Conservation (phyloP, 2,329 filamentous ascomycete genomes). For the Verticillium tricorpus region DNA sequence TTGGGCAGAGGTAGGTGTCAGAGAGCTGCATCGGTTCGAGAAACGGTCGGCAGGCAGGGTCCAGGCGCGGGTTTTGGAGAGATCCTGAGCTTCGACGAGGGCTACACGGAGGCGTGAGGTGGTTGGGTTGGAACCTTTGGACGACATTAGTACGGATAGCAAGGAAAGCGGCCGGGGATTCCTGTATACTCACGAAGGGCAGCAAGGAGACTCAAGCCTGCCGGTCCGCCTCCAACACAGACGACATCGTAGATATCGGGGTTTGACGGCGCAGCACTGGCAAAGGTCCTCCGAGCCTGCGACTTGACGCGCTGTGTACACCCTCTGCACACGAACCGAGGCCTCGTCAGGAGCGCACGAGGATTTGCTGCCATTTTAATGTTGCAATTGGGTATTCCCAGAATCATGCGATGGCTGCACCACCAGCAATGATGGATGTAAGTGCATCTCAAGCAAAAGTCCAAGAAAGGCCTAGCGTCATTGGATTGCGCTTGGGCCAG, state of each 20-base stretch:
- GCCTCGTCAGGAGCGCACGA: constrained; percentile 17
- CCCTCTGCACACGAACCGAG: constrained; percentile 40
- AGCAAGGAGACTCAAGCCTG: constrained; percentile 76
- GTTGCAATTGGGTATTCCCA: neutral
- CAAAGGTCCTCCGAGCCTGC: constrained; percentile 21
- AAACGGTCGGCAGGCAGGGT: constrained; percentile 64
- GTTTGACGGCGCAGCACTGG: constrained; percentile 18
- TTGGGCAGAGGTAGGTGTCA: constrained; percentile 81
- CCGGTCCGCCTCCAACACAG: constrained; percentile 84
- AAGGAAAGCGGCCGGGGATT: neutral
- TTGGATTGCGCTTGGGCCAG: neutral
- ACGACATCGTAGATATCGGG: constrained; percentile 86
- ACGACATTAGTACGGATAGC: constrained; percentile 7
- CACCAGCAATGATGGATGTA: constrained; percentile 4
- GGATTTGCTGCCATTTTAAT: constrained; percentile 5
- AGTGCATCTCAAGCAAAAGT: neutral
- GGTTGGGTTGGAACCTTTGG: constrained; percentile 65
- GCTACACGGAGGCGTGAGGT: constrained; percentile 79
- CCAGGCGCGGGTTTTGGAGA: constrained; percentile 64
- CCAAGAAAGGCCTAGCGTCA: neutral
- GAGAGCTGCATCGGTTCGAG: constrained; percentile 92
- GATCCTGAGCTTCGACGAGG: constrained; percentile 84
- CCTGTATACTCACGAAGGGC: constrained; percentile 59
- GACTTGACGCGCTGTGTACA: constrained; percentile 36
- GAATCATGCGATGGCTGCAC: constrained; percentile 6